A percentile compares a stretch with the other conserved stretches of the same genome.
Conservation (phyloP, 1,284 basidiomycete genomes). For the Pyrrhoderma lamaoense region DNA sequence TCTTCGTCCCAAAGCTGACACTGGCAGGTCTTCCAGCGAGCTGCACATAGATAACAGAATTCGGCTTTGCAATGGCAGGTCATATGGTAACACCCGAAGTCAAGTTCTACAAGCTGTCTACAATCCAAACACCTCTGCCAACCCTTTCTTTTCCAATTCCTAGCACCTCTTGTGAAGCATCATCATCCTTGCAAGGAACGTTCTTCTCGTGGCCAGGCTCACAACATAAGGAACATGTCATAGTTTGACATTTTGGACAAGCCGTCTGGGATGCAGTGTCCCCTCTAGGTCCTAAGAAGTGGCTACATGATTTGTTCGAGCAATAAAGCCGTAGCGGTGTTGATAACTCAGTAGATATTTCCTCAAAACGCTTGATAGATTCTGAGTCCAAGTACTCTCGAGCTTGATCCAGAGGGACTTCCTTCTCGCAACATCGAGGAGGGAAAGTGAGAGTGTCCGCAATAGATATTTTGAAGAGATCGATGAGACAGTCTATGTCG, state of each 20-base stretch:
- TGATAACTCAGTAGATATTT: slow-evolving; percentile 30
- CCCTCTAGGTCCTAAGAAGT: slow-evolving; percentile 42
- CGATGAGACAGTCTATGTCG: slow-evolving; percentile 30
- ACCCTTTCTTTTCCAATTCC: slow-evolving; percentile 35
- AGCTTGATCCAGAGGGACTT: slow-evolving; percentile 28
- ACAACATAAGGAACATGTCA: slow-evolving; percentile 3
- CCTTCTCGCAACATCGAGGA: slow-evolving; percentile 35
- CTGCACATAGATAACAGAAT: slow-evolving; percentile 48
- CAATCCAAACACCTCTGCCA: slow-evolving; percentile 46
- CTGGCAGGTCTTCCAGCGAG: slow-evolving; percentile 42
- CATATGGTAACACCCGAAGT: slow-evolving; percentile 44
- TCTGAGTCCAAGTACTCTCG: slow-evolving; percentile 23
- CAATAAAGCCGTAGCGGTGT: slow-evolving; percentile 38
- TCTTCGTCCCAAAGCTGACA: slow-evolving; percentile 51
- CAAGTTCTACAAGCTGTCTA: slow-evolving; percentile 35
- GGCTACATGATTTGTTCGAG: slow-evolving; percentile 36
- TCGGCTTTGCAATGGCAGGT: slow-evolving; percentile 40
- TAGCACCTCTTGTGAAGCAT: slow-evolving; percentile 27
- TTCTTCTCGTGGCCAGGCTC: slow-evolving; percentile 28
- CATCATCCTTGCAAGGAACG: slow-evolving; percentile 26
- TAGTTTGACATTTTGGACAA: slow-evolving; percentile 26
- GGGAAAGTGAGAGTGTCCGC: slow-evolving; percentile 37
- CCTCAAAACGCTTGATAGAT: slow-evolving; percentile 24
- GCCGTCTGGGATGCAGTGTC: slow-evolving; percentile 38
- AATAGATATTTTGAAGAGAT: slow-evolving; percentile 32